These are phyloP conservation scores for Ascochyta koolunga DNA, from an alignment of 2,329 filamentous ascomycete species.

Conservation along the genomic window DNA sequence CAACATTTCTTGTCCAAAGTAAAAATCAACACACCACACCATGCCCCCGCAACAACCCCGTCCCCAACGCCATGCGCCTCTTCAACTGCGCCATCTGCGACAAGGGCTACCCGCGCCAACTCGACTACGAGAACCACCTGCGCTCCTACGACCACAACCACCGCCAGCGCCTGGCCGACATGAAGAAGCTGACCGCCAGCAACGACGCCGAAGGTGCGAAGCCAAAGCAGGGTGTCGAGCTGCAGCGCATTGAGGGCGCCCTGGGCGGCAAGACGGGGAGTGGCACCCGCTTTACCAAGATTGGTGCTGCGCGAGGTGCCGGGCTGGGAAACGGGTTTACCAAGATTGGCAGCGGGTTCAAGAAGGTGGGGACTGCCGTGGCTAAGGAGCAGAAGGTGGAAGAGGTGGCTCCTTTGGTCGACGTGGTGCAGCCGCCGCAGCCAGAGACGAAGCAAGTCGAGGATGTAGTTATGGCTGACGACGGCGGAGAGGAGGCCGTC, in stretches of 20 bases:
- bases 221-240: constrained; percentile 28
- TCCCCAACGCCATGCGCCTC: constrained; percentile 45
- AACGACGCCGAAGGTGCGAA: constrained; percentile 33
- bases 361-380: constrained; percentile 69
- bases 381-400: constrained; percentile 16
- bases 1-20: too few species aligned
- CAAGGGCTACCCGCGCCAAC: constrained; percentile 93
- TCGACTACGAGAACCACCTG: constrained; percentile 95
- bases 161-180: constrained; percentile 73
- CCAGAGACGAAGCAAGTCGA: constrained; percentile 25
- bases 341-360: constrained; percentile 58
- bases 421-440: constrained; percentile 1
- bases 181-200: constrained; percentile 67
- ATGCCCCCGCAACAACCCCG: constrained; percentile 50
- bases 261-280: constrained; percentile 23
- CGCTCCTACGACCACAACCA: constrained; percentile 95
- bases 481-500: constrained; percentile 27
- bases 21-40: background rate
- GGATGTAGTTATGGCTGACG: constrained; percentile 40
- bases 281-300: constrained; percentile 36
- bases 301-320: constrained; percentile 24
- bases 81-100: constrained; percentile 72
- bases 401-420: background rate
- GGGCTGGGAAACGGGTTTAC: constrained; percentile 9
- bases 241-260: constrained; percentile 34